Evolutionary conservation across 495 filamentous ascomycete genomes (phyloP), one percentile per base, ranked within the genome.

Genomic region (Tuber umbilicatum): DNA sequence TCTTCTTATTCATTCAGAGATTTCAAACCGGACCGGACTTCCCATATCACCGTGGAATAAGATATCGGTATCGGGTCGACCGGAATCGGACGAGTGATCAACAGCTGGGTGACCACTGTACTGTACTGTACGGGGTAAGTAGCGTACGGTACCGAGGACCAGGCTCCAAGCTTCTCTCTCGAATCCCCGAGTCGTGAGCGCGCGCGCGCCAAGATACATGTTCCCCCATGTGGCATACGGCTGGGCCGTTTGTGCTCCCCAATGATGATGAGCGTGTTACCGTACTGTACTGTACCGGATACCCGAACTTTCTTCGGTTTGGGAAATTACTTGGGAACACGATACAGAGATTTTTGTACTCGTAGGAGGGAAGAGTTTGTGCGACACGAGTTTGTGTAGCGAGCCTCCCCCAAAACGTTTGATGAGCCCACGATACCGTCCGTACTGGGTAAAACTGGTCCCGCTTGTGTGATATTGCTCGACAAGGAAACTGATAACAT

Each of bases 341-440:
- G 31, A 35, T 31, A 64, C 55, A 64, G 35, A 35, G 27, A 35
- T 27, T n/a, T n/a, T n/a, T n/a, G n/a, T n/a, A n/a, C 55, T 19
- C 17, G 55, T 64, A 64, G 55, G 17, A 64, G 35, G 55, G 35
- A 60, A 50, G 16, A 35, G 17, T 23, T 64, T 64, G 55, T 64
- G 55, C 55, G 55, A 64, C 55, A 64, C 31, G 55, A 64, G 55
- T n/a, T n/a, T n/a, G n/a, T n/a, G n/a, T 64, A 64, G 55, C 27
- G 27, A 64, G 55, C 27, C n/a, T n/a, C n/a, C n/a, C n/a, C n/a
- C n/a, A 31, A 64, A 64, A 64, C 27, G 55, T 27, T 64, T 35
- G 55, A 64, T 17, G 55, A 64, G 5, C 55, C 50, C 35, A n/a
- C 55, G 31, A 64, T 16, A 64, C 27, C 9, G 21, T 47, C 5